phyloP scores from a whole-genome alignment of 2,329 filamentous ascomycete genomes.

The Pestalotiopsis sp. region DNA sequence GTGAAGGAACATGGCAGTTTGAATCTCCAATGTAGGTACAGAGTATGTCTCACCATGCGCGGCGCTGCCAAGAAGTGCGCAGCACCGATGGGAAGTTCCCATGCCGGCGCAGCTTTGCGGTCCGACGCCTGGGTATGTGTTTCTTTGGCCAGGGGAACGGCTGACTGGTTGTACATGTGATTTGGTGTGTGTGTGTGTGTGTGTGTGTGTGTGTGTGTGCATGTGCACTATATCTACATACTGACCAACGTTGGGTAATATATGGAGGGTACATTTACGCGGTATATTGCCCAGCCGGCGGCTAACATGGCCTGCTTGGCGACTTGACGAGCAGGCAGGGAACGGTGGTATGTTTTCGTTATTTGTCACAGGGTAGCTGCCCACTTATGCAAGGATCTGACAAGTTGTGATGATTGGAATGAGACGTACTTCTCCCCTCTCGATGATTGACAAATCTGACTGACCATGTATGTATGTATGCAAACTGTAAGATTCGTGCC shows the following conservation, averaged over 20 bases:
- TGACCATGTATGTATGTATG: not conserved
- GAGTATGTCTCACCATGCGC: not conserved
- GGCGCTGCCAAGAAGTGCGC: not conserved
- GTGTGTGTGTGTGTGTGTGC: not conserved
- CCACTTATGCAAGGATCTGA: not conserved
- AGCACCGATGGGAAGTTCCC: not conserved
- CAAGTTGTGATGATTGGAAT: not conserved
- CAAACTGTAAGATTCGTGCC: not conserved
- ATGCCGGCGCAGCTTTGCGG: not conserved
- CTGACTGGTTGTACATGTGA: not conserved
- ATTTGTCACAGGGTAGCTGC: not conserved
- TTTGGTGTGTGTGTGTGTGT: not conserved
- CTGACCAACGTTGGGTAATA: not conserved
- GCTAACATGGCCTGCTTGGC: not conserved
- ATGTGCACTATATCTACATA: not conserved
- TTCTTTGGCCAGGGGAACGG: not conserved
- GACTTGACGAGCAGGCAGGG: not conserved
- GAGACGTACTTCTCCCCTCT: not conserved
- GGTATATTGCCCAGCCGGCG: conserved; percentile 4
- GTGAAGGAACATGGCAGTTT: no score
- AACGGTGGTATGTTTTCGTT: not conserved
- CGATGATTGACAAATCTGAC: not conserved
- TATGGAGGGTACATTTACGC: not conserved
- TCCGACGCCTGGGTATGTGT: not conserved
- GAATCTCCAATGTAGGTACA: not conserved